Conservation (phyloP, 345 rosid genomes). For the Combretum micranthum region DNA sequence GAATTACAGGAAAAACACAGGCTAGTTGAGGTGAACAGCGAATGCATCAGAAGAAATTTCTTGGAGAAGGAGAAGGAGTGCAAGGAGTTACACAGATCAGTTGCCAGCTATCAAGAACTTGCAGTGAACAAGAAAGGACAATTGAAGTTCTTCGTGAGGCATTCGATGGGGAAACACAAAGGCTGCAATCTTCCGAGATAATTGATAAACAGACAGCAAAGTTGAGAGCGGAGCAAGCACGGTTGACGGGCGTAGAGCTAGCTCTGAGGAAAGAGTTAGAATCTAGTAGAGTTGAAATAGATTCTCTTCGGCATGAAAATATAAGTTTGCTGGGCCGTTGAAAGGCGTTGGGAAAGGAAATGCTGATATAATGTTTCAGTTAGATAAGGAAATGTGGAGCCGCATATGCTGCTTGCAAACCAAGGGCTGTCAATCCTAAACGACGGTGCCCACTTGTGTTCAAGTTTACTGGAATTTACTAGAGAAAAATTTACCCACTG, state of each 20-base stretch:
- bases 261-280: slow-evolving; percentile 71
- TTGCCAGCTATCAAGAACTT: slow-evolving; percentile 56
- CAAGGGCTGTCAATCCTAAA: slow-evolving; percentile 67
- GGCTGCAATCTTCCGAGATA: slow-evolving; percentile 30
- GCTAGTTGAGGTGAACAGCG: slow-evolving; percentile 43
- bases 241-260: slow-evolving; percentile 79
- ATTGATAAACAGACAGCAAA: slow-evolving; percentile 39
- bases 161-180: slow-evolving; percentile 35
- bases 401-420: slow-evolving; percentile 61
- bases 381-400: slow-evolving; percentile 64
- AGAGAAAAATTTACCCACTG: slow-evolving; percentile 45
- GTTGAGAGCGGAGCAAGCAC: slow-evolving; percentile 73
- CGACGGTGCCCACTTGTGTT: slow-evolving; percentile 49
- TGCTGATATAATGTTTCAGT: slow-evolving; percentile 48
- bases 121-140: slow-evolving; percentile 83
- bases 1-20: slow-evolving; percentile 45
- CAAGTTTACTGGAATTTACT: slow-evolving; percentile 56
- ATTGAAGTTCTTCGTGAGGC: slow-evolving; percentile 71
- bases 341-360: slow-evolving; percentile 50
- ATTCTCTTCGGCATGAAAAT: slow-evolving; percentile 83
- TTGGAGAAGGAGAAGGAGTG: slow-evolving; percentile 89
- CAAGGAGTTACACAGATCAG: slow-evolving; percentile 80
- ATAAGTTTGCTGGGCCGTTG: slow-evolving; percentile 65
- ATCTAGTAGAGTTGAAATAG: slow-evolving; percentile 51
- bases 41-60: slow-evolving; percentile 52